These are phyloP conservation scores for Coemansia sp. DNA, from an alignment of 192 early-diverging fungal genomes.

Conservation along the genomic window DNA sequence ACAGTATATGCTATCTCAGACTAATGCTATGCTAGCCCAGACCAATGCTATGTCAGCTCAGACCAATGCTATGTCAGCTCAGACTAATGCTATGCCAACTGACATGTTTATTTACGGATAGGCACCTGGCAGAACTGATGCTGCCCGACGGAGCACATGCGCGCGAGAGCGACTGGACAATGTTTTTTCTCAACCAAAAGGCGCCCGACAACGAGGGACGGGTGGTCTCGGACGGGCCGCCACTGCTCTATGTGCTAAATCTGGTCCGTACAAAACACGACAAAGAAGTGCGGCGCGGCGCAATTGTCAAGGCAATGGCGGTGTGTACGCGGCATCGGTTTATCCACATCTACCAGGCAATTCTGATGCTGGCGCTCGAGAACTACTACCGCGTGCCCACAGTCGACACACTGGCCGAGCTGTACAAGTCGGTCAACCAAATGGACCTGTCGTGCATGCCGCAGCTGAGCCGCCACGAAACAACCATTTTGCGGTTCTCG, in stretches of 20 bases:
- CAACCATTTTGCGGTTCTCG: conserved; percentile 78
- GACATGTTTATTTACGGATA: conserved; percentile 10
- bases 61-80: too few species aligned
- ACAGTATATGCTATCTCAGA: conserved; percentile 1
- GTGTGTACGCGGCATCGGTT: conserved; percentile 87
- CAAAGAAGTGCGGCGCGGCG: conserved; percentile 78
- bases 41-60: background rate
- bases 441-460: conserved; percentile 84
- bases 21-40: too few species aligned
- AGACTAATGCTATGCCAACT: background rate
- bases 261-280: conserved; percentile 90
- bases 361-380: conserved; percentile 86
- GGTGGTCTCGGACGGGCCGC: conserved; percentile 54
- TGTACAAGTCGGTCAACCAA: conserved; percentile 80
- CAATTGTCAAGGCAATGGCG: conserved; percentile 91
- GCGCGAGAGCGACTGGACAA: conserved; percentile 91
- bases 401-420: conserved; percentile 68
- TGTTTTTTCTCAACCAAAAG: conserved; percentile 85
- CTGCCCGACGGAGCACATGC: conserved; percentile 92
- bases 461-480: conserved; percentile 71
- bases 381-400: conserved; percentile 82
- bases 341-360: conserved; percentile 90
- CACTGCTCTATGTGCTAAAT: conserved; percentile 88
- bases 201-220: conserved; percentile 41
- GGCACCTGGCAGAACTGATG: conserved; percentile 87